phyloP scores from a whole-genome alignment of 768 basidiomycete genomes.

The Serendipita indica region DNA sequence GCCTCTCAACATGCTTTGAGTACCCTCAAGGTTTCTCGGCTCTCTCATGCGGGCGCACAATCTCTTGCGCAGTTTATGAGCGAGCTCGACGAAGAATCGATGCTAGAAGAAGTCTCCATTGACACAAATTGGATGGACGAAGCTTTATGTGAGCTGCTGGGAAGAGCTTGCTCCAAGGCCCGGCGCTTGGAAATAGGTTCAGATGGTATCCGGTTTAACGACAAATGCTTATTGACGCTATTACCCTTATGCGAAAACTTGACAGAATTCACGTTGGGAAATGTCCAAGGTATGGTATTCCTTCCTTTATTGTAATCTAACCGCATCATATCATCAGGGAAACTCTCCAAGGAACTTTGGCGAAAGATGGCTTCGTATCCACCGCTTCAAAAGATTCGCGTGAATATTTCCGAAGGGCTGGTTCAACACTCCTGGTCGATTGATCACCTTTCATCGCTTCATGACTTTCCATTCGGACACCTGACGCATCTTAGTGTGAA shows the following conservation, averaged over 20 bases:
- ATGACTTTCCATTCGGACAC: constrained; percentile 20
- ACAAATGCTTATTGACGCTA: constrained; percentile 23
- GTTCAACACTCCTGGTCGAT: constrained; percentile 29
- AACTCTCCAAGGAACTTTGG: constrained; percentile 26
- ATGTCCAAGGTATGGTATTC: constrained; percentile 25
- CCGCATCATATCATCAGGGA: constrained; percentile 18
- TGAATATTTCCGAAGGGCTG: constrained; percentile 23
- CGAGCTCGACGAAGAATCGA: constrained; percentile 21
- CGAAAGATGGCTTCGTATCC: constrained; percentile 22
- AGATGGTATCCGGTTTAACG: constrained; percentile 26
- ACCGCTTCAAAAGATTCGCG: constrained; percentile 19
- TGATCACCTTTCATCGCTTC: constrained; percentile 26
- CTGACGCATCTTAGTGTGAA: constrained; percentile 21
- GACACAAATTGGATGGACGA: constrained; percentile 31
- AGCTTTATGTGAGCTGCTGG: constrained; percentile 24
- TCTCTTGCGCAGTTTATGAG: constrained; percentile 21
- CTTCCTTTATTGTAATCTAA: not conserved
- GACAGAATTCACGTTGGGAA: constrained; percentile 23
- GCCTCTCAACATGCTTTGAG: constrained; percentile 7
- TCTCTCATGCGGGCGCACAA: constrained; percentile 25
- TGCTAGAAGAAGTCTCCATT: constrained; percentile 22
- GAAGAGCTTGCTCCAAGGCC: constrained; percentile 22
- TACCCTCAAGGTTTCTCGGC: constrained; percentile 21
- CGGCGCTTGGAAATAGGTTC: constrained; percentile 23
- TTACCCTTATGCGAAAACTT: constrained; percentile 25